These are phyloP conservation scores for Diophrys appendiculata DNA, from an alignment of 73 alveolate species.

Conservation along the genomic window DNA sequence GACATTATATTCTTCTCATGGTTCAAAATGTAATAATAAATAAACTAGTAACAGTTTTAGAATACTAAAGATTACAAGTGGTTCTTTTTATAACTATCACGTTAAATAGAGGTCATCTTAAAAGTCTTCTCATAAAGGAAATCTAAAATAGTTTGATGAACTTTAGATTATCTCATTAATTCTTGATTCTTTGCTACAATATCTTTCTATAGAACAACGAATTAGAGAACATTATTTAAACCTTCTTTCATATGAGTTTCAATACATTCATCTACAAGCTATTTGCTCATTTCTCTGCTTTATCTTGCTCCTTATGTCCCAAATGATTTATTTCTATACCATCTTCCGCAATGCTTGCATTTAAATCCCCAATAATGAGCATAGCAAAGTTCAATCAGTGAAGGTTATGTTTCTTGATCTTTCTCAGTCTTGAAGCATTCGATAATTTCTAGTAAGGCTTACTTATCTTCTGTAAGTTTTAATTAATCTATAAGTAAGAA, in stretches of 20 bases:
- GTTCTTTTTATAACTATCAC: not conserved
- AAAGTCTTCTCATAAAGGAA: not conserved
- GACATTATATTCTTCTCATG: conserved; percentile 11
- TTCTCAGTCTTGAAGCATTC: conserved; percentile 3
- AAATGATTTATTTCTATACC: no score
- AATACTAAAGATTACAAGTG: not conserved
- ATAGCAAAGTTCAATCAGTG: not conserved
- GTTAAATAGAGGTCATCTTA: not conserved
- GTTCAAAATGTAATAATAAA: conserved; percentile 7
- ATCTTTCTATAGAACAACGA: not conserved
- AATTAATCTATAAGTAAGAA: not conserved
- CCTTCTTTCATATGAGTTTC: no score
- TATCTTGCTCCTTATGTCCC: no score
- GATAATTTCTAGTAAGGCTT: not conserved
- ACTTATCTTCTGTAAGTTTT: conserved; percentile 2
- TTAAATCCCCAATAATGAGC: conserved; percentile 6
- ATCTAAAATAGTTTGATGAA: not conserved
- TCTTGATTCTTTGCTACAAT: conserved; percentile 2
- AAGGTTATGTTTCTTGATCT: not conserved
- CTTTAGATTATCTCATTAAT: not conserved
- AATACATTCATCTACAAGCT: no score
- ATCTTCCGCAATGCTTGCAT: not conserved
- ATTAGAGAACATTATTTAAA: no score
- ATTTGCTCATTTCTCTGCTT: no score
- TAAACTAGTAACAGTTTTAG: not conserved